A percentile compares a stretch with the other conserved stretches of the same genome.
Evolutionary conservation across 2,329 filamentous ascomycete genomes (phyloP).

Genomic region (Talaromyces albobiverticillius): DNA sequence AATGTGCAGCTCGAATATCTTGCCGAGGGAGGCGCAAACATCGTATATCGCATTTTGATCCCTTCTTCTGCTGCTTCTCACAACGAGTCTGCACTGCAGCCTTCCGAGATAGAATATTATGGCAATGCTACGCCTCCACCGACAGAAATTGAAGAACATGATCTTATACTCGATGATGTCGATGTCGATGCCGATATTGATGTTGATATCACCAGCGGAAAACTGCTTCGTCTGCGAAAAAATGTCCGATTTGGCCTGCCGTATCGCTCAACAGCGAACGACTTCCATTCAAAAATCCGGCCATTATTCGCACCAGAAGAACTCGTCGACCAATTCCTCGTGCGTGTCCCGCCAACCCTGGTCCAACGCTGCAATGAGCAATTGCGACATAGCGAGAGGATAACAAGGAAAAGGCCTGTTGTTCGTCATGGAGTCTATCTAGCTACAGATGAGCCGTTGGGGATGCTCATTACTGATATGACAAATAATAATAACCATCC

Average conservation of each 20-base stretch:
- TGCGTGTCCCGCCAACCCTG: constrained; percentile 45
- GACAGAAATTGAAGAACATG: constrained; percentile 17
- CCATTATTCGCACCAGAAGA: constrained; percentile 56
- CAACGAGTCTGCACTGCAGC: background rate
- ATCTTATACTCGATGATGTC: constrained; percentile 17
- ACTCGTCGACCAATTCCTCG: constrained; percentile 56
- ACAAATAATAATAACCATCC: constrained; percentile 32
- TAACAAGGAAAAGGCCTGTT: constrained; percentile 41
- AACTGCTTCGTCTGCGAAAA: constrained; percentile 62
- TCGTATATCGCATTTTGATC: constrained; percentile 63
- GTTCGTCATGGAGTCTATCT: constrained; percentile 52
- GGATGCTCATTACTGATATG: constrained; percentile 75
- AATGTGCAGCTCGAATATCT: constrained; percentile 45
- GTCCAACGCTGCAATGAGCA: constrained; percentile 53
- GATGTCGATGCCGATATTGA: background rate
- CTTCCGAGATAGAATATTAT: constrained; percentile 26
- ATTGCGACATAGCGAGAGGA: constrained; percentile 50
- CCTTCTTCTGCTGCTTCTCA: constrained; percentile 16
- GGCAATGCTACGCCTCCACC: constrained; percentile 17
- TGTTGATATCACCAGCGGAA: constrained; percentile 31
- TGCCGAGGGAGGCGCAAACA: constrained; percentile 73
- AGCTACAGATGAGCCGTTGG: constrained; percentile 57
- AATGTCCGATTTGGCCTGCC: constrained; percentile 50
- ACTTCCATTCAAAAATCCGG: constrained; percentile 43
- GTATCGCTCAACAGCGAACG: constrained; percentile 47